phyloP scores from a whole-genome alignment of 2,329 filamentous ascomycete genomes.

The Ploettnerulaceae sp. region DNA sequence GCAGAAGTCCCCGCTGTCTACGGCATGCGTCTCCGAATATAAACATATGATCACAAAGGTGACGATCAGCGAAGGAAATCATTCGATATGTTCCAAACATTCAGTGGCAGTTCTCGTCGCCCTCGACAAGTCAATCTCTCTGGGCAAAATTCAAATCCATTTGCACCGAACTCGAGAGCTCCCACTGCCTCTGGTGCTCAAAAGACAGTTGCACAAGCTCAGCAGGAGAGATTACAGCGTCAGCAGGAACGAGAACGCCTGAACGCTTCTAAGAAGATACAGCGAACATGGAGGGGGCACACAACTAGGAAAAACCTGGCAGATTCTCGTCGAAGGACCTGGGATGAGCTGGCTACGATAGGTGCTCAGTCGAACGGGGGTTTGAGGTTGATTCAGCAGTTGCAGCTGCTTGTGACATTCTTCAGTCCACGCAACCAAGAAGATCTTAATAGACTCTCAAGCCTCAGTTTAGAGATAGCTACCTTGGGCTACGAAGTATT shows the following conservation, averaged over 20 bases:
- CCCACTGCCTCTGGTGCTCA: slow-evolving; percentile 60
- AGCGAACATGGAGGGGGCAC: slow-evolving; percentile 79
- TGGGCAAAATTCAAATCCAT: slow-evolving; percentile 76
- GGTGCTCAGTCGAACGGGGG: slow-evolving; percentile 26
- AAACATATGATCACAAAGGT: slow-evolving; percentile 15
- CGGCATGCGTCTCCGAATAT: slow-evolving; percentile 26
- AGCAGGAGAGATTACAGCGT: slow-evolving; percentile 76
- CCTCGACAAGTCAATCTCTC: slow-evolving; percentile 92
- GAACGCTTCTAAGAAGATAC: slow-evolving; percentile 68
- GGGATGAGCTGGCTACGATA: slow-evolving; percentile 55
- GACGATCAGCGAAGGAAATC: slow-evolving; percentile 14
- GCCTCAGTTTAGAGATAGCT: slow-evolving; percentile 35
- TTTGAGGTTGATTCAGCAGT: slow-evolving; percentile 37
- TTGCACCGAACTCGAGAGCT: slow-evolving; percentile 58
- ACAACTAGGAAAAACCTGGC: slow-evolving; percentile 54
- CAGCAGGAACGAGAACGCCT: slow-evolving; percentile 76
- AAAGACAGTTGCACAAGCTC: slow-evolving; percentile 76
- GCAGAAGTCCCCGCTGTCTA: neutral
- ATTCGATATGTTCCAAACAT: slow-evolving; percentile 76
- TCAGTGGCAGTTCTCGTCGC: slow-evolving; percentile 81
- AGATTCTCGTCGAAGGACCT: slow-evolving; percentile 51
- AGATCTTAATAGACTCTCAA: slow-evolving; percentile 46
- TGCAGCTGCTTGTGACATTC: slow-evolving; percentile 46
- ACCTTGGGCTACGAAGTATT: slow-evolving; percentile 36
- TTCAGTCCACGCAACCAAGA: slow-evolving; percentile 42